Base-by-base conservation (phyloP, 2,329 filamentous ascomycete genomes). In the Botrytis squamosa region DNA sequence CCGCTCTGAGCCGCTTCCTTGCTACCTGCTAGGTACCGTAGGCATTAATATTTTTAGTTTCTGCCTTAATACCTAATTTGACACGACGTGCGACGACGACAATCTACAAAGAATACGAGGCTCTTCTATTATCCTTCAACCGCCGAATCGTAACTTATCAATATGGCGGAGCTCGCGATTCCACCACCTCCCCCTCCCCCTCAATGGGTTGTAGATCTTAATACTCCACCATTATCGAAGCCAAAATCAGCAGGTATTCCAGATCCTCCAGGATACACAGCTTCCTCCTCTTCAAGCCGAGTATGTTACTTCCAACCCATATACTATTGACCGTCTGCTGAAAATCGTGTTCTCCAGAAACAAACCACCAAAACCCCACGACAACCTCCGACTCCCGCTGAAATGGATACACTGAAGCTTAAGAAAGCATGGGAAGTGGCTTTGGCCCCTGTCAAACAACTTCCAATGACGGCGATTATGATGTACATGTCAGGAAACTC, bases 401-500 rank as follows among this genome's bases (percentile, higher is more conserved):
- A 98, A 84, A 98, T 95, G 88, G 95, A 98, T 82, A 94, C 92
- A 36, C 87, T 99, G 76, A 98, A 98, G 86, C 86, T 99, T 79
- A 99, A 99, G 85, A 99, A 99, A 83, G 96, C 96, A 0, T 99
- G 96, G 96, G 96, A 99, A 84, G 89, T 99, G 63, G 95, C 96
- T 60, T 89, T 99, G 66, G 95, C 92, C 3, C 96, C 96, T 0
- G 92, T 96, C 76, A 99, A 99, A 86, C 91, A 92, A 82, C 87
- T 99, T 65, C 96, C 96, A 74, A 99, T 99, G 96, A 98, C 97
- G 73, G 95, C 92, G 76, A 95, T 99, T 82, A 98, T 98, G 91
- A 98, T 98, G 94, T 99, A 99, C 88, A 99, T 99, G 96, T 97
- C 95, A 46, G 96, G 96, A 80, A 99, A 98, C 85, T 94, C 93